Evolutionary conservation across 192 early-diverging fungal genomes (phyloP).

Genomic region (Entomortierella chlamydospora): DNA sequence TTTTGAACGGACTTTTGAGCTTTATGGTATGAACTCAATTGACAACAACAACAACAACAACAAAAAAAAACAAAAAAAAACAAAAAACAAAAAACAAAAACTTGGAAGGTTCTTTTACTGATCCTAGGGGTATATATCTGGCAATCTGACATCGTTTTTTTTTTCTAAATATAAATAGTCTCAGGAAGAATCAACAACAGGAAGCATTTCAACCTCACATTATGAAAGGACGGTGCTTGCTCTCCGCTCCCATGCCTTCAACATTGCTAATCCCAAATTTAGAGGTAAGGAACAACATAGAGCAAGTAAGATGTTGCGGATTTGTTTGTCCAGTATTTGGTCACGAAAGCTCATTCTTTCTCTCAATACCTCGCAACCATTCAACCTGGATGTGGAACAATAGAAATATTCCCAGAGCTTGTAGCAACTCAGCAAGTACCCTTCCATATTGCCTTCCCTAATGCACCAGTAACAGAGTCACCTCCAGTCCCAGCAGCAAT

Average conservation of each 20-base stretch:
- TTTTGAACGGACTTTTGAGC: slow-evolving; percentile 92
- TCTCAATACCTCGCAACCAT: too few relatives aligned
- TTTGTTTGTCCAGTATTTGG: neutral
- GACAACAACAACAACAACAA: too few relatives aligned
- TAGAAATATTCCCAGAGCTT: slow-evolving; percentile 89
- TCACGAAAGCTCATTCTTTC: neutral
- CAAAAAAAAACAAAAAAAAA: too few relatives aligned
- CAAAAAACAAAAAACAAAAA: too few relatives aligned
- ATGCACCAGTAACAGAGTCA: slow-evolving; percentile 34
- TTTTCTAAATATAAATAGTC: slow-evolving; percentile 44
- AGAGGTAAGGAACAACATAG: slow-evolving; percentile 67
- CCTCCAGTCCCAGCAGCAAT: slow-evolving; percentile 17
- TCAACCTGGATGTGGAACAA: too few relatives aligned
- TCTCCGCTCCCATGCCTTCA: slow-evolving; percentile 81
- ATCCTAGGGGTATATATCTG: neutral
- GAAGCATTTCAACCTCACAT: slow-evolving; percentile 85
- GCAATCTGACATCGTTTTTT: neutral
- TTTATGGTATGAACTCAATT: slow-evolving; percentile 98
- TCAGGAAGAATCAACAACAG: slow-evolving; percentile 93
- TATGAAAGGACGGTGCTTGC: slow-evolving; percentile 86
- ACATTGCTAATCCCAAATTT: slow-evolving; percentile 81
- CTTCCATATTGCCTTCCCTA: slow-evolving; percentile 56
- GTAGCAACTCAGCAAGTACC: slow-evolving; percentile 67
- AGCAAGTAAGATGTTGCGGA: too few relatives aligned
- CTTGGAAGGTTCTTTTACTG: too few relatives aligned